Evolutionary conservation across 2,329 filamentous ascomycete species (phyloP), one percentile per base, ranked within the genome.

Genomic region (Apiospora hydei): DNA sequence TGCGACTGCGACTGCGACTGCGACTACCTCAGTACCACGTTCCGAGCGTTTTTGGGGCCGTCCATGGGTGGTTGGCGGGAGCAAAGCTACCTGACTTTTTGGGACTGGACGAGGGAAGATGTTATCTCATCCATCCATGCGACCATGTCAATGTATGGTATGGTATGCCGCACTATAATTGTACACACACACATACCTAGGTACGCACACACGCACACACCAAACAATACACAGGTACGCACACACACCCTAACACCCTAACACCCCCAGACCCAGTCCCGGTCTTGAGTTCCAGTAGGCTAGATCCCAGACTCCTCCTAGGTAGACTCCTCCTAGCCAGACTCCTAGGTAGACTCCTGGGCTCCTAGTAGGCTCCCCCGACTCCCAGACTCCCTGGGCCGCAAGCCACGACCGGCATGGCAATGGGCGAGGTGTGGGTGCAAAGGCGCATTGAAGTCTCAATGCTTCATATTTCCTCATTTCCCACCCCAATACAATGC

Each of bases 381-480:
- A 21, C 57, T 64, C 30, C 30, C 34, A 64, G 57, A 41, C 57
- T 64, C 57, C 30, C 57, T 64, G 41, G 57, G 21, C 18, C 57
- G 34, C 30, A 64, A 64, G 57, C 57, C 57, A 64, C 34, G 57
- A 64, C 57, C 30, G 57, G 57, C 57, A 64, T 64, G 57, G 57
- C 57, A 64, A 64, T 64, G 57, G 57, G 18, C 8, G 57, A 64
- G 68, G 47, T 51, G 78, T 79, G 77, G 77, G 77, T 77, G 77
- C 77, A 78, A 77, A 78, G 76, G 76, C 76, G 77, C 78, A 79
- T 78, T 78, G 76, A 78, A 77, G 75, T 75, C 76, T 78, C 75
- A 77, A 76, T 77, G 76, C 77, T 76, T 77, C 75, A 76, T 75
- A 76, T 77, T 74, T 74, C 72, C 72, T 77, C 77, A 79, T 79